Percentiles rank a stretch among this genome's conserved stretches.
phyloP scores from a whole-genome alignment of 2,329 filamentous ascomycete species.

The Arthrobotrys megalospora region DNA sequence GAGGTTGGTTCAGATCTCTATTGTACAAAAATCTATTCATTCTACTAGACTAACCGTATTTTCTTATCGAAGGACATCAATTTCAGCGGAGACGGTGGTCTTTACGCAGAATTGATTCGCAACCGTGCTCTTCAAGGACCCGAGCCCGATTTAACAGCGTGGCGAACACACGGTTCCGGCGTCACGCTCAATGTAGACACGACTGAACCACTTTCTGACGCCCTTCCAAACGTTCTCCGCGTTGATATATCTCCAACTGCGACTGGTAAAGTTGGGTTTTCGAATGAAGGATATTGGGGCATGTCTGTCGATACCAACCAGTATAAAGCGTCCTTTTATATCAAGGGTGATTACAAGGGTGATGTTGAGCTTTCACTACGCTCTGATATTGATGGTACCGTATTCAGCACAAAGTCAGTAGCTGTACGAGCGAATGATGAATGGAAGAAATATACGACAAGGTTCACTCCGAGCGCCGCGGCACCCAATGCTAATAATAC shows the following conservation, averaged over 20 bases:
- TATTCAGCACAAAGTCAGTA: constrained; percentile 68
- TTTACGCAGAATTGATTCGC: constrained; percentile 79
- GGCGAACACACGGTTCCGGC: constrained; percentile 69
- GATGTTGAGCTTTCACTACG: constrained; percentile 70
- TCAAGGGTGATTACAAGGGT: constrained; percentile 71
- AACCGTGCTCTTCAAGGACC: constrained; percentile 79
- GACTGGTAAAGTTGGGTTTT: constrained; percentile 69
- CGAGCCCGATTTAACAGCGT: constrained; percentile 68
- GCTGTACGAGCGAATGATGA: constrained; percentile 65
- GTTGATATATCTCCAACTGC: constrained; percentile 65
- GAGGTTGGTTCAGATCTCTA: constrained; percentile 65
- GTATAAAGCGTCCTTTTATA: constrained; percentile 72
- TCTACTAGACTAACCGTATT: not conserved
- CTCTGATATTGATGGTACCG: constrained; percentile 69
- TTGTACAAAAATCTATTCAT: not conserved
- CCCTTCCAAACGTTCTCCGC: constrained; percentile 72
- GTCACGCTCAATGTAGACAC: constrained; percentile 70
- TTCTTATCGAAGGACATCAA: constrained; percentile 73
- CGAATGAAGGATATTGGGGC: constrained; percentile 74
- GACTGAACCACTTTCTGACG: constrained; percentile 60
- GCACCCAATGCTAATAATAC: constrained; percentile 74
- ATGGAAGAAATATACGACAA: constrained; percentile 72
- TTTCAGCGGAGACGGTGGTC: constrained; percentile 79
- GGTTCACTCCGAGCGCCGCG: constrained; percentile 69
- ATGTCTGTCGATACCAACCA: constrained; percentile 71